phyloP scores from a whole-genome alignment of 2,329 filamentous ascomycete species.

The Orbilia blumenaviensis region DNA sequence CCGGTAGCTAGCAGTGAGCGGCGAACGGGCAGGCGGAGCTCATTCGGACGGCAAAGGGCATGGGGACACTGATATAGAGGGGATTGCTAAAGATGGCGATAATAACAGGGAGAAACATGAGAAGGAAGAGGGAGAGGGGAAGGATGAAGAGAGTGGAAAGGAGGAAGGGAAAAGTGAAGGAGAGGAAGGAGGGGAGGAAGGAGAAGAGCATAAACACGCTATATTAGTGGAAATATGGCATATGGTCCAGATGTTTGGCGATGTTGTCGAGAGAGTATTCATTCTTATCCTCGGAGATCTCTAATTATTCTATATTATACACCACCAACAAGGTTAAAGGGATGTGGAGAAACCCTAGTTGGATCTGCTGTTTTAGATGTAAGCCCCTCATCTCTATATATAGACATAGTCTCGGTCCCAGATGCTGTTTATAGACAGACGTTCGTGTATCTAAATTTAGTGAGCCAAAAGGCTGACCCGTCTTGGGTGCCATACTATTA shows the following conservation, averaged over 20 bases:
- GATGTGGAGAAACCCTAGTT: too few species aligned
- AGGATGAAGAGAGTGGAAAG: background rate
- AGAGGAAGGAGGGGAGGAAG: conserved; percentile 2
- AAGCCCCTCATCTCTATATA: too few species aligned
- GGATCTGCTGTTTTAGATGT: too few species aligned
- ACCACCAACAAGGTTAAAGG: too few species aligned
- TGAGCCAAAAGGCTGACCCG: too few species aligned
- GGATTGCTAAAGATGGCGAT: background rate
- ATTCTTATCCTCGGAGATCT: conserved; percentile 32
- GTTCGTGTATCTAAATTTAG: too few species aligned
- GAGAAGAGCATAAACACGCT: background rate
- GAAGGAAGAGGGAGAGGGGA: background rate
- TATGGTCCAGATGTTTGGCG: conserved; percentile 21
- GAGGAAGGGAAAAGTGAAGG: background rate
- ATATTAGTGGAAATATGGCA: conserved; percentile 40
- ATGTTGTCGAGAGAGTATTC: conserved; percentile 41
- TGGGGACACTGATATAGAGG: background rate
- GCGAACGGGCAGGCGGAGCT: conserved; percentile 13
- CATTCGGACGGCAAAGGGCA: background rate
- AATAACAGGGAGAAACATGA: background rate
- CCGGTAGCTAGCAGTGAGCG: conserved; percentile 24
- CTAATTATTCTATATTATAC: background rate
- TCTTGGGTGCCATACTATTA: too few species aligned
- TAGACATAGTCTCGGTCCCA: too few species aligned
- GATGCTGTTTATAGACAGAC: too few species aligned